Evolutionary conservation across 306 rosid species (phyloP), one percentile per base, ranked within the genome.

Genomic region (Quercus parvula): DNA sequence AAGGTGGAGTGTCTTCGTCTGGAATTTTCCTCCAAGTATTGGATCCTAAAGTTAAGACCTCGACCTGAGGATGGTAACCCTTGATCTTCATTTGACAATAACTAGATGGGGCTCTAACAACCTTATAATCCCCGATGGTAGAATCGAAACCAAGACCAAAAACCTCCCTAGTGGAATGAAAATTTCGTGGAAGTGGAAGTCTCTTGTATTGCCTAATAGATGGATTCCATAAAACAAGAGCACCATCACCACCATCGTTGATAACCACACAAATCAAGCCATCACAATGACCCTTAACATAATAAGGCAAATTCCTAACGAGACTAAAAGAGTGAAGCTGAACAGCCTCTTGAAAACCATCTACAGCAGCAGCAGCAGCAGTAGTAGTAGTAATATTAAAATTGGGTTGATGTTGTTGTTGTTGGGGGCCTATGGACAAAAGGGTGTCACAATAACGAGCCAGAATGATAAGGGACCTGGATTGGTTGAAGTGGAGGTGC

Each of bases 231-330:
- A 87, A 14, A 44, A 82, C 46, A 41, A 83, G 84, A 27, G 69
- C 28, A 8, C 88, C 87, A 28, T 77, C 78, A 6, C 28, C 4
- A 4, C 87, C 82, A 27, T 87, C 85, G n/a, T 72, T 85, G 76
- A 83, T 30, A n/a, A 87, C 86, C 25, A 79, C 3, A 56, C 89
- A 85, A 22, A 87, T 46, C 28, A 87, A 55, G 15, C 91, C 91
- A 20, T 87, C 82, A 51, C 82, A 87, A 62, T 85, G 88, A 5
- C 88, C 91, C 70, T 87, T 87, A 0, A 87, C 91, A 41, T 81
- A 85, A 20, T 85, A 87, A 5, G 87, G 86, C 63, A 85, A 49
- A 33, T 78, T 71, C 4, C 3, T 44, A 1, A 58, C 73, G n/a
- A 59, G 41, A 12, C 35, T 59, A 14, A 82, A 77, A 14, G 75